Conservation (phyloP, 139 green algal genomes). For the Nannochloris sp. region DNA sequence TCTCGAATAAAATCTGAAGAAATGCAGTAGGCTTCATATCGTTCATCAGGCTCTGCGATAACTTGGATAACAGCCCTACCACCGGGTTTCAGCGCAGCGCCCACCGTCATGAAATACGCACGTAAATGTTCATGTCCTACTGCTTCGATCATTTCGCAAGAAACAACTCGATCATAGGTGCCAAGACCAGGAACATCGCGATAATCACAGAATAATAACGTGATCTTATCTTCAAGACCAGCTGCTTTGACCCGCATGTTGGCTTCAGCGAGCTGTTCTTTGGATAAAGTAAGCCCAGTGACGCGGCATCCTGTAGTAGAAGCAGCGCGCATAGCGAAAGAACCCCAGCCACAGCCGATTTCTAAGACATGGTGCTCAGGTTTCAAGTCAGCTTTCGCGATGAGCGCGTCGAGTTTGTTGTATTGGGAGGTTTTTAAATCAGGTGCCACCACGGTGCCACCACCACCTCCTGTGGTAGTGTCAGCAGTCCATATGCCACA, state of each 20-base stretch:
- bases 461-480: not conserved
- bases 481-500: constrained; percentile 50
- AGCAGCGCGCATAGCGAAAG: constrained; percentile 77
- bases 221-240: constrained; percentile 70
- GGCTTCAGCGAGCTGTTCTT: constrained; percentile 88
- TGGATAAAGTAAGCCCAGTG: constrained; percentile 71
- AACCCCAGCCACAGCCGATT: constrained; percentile 96
- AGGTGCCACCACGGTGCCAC: not conserved
- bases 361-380: constrained; percentile 78
- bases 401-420: constrained; percentile 80
- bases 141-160: constrained; percentile 97
- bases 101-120: constrained; percentile 74
- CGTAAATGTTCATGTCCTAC: constrained; percentile 90
- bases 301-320: constrained; percentile 43
- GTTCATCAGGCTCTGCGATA: constrained; percentile 66
- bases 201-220: constrained; percentile 91
- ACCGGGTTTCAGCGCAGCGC: constrained; percentile 62
- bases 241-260: constrained; percentile 63
- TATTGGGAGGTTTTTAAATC: constrained; percentile 50
- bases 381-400: constrained; percentile 44
- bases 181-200: constrained; percentile 43
- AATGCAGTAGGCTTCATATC: constrained; percentile 83
- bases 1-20: constrained; percentile 94
- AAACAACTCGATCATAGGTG: constrained; percentile 77
- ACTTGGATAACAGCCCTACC: constrained; percentile 61